Evolutionary conservation across 345 rosid genomes (phyloP).

Genomic region (Acer saccharum): DNA sequence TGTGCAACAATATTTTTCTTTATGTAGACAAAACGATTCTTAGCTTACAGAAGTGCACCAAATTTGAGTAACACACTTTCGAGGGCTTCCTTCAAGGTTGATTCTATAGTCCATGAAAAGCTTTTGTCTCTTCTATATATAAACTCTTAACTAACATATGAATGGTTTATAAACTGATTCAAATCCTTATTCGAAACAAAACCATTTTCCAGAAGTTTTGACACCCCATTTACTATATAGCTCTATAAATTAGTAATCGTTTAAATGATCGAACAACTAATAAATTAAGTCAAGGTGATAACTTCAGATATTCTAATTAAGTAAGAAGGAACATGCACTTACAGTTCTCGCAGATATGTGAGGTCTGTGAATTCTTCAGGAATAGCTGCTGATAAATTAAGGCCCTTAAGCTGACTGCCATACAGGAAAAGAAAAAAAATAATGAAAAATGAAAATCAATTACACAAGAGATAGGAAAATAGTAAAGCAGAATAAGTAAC

Average conservation of each 20-base stretch:
- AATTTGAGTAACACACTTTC: background rate
- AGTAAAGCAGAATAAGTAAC: background rate
- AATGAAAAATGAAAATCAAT: background rate
- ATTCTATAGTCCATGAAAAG: background rate
- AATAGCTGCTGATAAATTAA: conserved; percentile 57
- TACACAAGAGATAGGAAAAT: background rate
- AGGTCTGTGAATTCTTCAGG: conserved; percentile 76
- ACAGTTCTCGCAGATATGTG: conserved; percentile 54
- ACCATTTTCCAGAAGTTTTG: background rate
- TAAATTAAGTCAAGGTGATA: background rate
- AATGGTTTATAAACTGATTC: background rate
- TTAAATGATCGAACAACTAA: background rate
- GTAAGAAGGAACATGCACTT: conserved; percentile 23
- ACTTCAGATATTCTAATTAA: background rate
- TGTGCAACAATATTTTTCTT: background rate
- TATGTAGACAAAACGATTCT: background rate
- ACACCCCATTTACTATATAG: background rate
- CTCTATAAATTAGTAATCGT: background rate
- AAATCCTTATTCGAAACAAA: background rate
- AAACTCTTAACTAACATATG: background rate
- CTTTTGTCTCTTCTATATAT: background rate
- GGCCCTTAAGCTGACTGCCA: conserved; percentile 55
- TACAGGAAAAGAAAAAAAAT: background rate
- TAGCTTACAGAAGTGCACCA: background rate
- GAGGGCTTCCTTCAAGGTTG: background rate